phyloP scores from a whole-genome alignment of 2,329 filamentous ascomycete species.

The Ascochyta rabiei region DNA sequence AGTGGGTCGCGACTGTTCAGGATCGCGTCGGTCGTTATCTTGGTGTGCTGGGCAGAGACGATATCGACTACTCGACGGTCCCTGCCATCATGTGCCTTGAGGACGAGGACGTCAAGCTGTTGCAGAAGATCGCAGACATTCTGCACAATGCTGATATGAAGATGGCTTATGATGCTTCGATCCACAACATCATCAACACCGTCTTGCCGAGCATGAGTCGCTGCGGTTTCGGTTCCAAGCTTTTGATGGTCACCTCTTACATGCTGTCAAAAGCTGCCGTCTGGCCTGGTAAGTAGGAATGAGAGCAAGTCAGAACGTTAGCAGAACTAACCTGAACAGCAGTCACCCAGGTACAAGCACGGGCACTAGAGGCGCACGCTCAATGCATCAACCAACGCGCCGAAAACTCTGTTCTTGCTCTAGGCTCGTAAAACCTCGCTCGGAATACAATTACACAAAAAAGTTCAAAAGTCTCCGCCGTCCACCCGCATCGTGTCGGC shows the following conservation, averaged over 20 bases:
- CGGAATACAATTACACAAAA: neutral
- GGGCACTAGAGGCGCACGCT: constrained; percentile 68
- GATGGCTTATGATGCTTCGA: constrained; percentile 63
- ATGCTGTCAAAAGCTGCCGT: constrained; percentile 88
- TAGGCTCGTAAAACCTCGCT: constrained; percentile 34
- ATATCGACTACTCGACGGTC: constrained; percentile 78
- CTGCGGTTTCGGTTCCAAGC: constrained; percentile 81
- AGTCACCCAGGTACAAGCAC: constrained; percentile 74
- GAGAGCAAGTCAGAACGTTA: neutral
- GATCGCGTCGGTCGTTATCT: constrained; percentile 90
- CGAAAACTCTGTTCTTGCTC: constrained; percentile 51
- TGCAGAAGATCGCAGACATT: constrained; percentile 82
- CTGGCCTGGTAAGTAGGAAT: constrained; percentile 76
- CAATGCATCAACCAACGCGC: constrained; percentile 67
- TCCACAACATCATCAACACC: constrained; percentile 54
- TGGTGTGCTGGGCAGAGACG: constrained; percentile 82
- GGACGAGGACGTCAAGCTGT: constrained; percentile 85
- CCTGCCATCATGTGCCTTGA: constrained; percentile 90
- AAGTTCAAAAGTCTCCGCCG: neutral
- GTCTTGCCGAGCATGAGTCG: constrained; percentile 61
- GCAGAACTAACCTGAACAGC: constrained; percentile 12
- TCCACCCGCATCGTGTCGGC: neutral
- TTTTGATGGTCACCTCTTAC: constrained; percentile 82
- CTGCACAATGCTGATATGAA: constrained; percentile 79
- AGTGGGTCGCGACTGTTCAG: constrained; percentile 93